Evolutionary conservation across 345 rosid species (phyloP), one percentile per base, ranked within the genome.

Genomic region (Pelargonium nanum): DNA sequence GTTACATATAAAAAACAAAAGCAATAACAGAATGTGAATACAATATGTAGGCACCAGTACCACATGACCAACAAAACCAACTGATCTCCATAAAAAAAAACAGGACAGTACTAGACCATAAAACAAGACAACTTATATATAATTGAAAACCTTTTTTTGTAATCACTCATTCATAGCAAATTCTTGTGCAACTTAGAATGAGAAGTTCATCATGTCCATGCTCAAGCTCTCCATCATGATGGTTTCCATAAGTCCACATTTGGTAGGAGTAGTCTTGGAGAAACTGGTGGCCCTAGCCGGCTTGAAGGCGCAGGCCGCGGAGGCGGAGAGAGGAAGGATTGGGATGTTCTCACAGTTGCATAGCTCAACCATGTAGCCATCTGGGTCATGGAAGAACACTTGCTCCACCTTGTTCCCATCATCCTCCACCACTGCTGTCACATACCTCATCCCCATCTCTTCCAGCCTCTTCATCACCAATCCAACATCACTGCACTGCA

Each of bases 341-440:
- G 87, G 79, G 24, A 81, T 74, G 57, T 75, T 82, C 53, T 78
- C 80, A 15, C 87, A 82, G 76, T 82, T 77, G 70, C 87, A 79
- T 44, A 82, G 26, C 68, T 82, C 87, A 19, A 82, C 12, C 86
- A 82, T 82, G 75, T 82, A 82, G 9, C 86, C 86, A 69, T 82
- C 86, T 12, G 86, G 86, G 68, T 82, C 87, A 28, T 82, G 84
- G 64, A 82, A 82, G 66, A 82, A 82, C 53, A 82, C 77, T 30
- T 82, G 87, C 60, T 82, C 82, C 54, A 79, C 84, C 21, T 22
- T 73, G 48, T 52, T 67, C 26, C 84, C 84, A 6, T 72, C 80
- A 0, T 79, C 84, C 62, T 79, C 82, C n/a, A 79, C 84, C 56
- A 73, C 67, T 0, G 79, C 79, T 1, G 82, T 79, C 53, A 63